Conservation (phyloP, 768 basidiomycete species). For the Mycena sanguinolenta region DNA sequence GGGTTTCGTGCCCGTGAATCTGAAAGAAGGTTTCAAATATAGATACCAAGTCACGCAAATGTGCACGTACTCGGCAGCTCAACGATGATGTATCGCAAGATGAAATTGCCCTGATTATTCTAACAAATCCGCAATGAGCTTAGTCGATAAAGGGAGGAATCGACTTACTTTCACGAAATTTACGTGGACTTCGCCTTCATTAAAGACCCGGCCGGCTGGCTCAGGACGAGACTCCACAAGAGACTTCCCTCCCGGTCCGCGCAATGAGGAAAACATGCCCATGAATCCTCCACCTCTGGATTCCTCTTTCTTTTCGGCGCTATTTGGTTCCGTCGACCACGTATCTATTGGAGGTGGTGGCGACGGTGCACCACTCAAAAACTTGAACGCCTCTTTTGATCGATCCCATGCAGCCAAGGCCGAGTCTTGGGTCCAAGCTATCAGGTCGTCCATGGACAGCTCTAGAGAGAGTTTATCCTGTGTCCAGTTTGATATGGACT, state of each 20-base stretch:
- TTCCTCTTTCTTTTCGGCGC: conserved; percentile 45
- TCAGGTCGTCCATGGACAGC: conserved; percentile 65
- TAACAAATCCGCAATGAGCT: conserved; percentile 45
- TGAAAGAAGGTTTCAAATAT: conserved; percentile 40
- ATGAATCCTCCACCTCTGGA: conserved; percentile 56
- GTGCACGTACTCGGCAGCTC: conserved; percentile 80
- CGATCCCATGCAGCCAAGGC: conserved; percentile 59
- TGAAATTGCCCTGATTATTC: conserved; percentile 84
- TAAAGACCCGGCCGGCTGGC: conserved; percentile 61
- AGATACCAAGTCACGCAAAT: conserved; percentile 40
- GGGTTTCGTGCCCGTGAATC: conserved; percentile 74
- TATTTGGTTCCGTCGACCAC: conserved; percentile 47
- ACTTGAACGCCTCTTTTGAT: conserved; percentile 73
- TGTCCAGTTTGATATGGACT: conserved; percentile 58
- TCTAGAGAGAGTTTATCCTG: conserved; percentile 54
- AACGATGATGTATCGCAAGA: conserved; percentile 81
- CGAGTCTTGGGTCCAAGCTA: conserved; percentile 60
- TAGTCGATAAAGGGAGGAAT: conserved; percentile 21
- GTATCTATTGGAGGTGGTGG: conserved; percentile 49
- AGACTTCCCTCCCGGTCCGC: conserved; percentile 48
- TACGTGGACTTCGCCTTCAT: conserved; percentile 86
- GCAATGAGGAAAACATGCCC: conserved; percentile 79
- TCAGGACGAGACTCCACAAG: conserved; percentile 46
- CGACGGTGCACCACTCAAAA: conserved; percentile 75
- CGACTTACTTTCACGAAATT: conserved; percentile 77